Evolutionary conservation across 1,284 basidiomycete genomes (phyloP).

Genomic region (Lentinula novae-zelandiae): DNA sequence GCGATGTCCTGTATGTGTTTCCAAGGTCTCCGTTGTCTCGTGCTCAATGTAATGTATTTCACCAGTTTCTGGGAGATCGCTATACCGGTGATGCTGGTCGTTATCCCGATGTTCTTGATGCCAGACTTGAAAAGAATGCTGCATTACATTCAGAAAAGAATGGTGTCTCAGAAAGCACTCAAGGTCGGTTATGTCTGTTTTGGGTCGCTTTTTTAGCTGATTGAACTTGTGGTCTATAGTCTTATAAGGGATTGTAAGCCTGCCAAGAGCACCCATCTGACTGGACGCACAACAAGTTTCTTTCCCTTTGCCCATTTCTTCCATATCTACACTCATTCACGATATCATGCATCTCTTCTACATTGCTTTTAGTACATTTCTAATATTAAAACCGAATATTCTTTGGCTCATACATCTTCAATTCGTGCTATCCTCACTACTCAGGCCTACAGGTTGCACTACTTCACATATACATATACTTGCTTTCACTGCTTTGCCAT

Average conservation of each 20-base stretch:
- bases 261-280: too few species aligned
- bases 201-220: neutral
- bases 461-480: too few species aligned
- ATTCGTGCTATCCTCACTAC: too few species aligned
- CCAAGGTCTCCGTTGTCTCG: neutral
- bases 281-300: too few species aligned
- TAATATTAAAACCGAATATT: too few species aligned
- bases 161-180: slow-evolving; percentile 24
- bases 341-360: too few species aligned
- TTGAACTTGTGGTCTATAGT: neutral
- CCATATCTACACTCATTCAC: too few species aligned
- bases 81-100: slow-evolving; percentile 53
- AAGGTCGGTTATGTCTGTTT: slow-evolving; percentile 20
- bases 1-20: slow-evolving; percentile 44
- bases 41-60: neutral
- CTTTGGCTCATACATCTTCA: too few species aligned
- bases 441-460: too few species aligned
- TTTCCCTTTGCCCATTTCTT: too few species aligned
- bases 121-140: slow-evolving; percentile 44
- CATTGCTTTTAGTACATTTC: too few species aligned
- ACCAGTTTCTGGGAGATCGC: slow-evolving; percentile 68
- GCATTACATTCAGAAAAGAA: slow-evolving; percentile 43
- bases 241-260: neutral
- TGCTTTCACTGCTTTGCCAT: neutral
- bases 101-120: slow-evolving; percentile 53